These are phyloP conservation scores for Strobilomyces dryophilus DNA, from an alignment of 768 basidiomycete genomes.

Conservation along the genomic window DNA sequence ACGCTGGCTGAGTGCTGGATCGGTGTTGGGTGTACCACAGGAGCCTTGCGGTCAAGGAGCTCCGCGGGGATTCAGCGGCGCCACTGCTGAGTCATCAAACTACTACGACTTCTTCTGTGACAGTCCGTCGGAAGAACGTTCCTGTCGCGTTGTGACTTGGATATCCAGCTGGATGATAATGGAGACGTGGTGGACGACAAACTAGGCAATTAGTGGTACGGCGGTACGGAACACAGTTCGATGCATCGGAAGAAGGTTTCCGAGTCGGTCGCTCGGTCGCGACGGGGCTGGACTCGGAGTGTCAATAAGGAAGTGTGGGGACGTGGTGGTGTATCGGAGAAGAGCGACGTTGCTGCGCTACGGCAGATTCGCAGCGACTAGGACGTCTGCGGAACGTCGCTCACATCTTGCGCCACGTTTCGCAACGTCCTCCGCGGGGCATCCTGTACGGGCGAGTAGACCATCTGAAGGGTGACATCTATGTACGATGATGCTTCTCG, in stretches of 20 bases:
- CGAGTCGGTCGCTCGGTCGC: no score
- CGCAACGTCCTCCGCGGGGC: not conserved
- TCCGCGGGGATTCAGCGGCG: no score
- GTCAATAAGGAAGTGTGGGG: no score
- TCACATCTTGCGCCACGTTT: not conserved
- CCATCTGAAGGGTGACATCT: not conserved
- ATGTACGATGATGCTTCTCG: not conserved
- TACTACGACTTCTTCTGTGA: conserved; percentile 31
- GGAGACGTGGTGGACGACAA: conserved; percentile 27
- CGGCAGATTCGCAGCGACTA: not conserved
- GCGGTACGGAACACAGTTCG: conserved; percentile 9
- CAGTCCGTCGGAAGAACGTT: conserved; percentile 32
- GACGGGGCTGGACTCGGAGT: no score
- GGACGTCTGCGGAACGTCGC: not conserved
- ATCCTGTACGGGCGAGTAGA: not conserved
- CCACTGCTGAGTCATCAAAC: no score
- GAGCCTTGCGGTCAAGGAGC: no score
- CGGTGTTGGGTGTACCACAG: no score
- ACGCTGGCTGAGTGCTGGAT: no score
- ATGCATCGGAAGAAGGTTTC: no score
- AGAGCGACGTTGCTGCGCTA: no score
- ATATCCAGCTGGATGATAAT: conserved; percentile 19
- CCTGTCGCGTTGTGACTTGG: conserved; percentile 35
- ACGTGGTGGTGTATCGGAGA: no score
- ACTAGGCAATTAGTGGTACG: conserved; percentile 16